Percentiles rank a stretch among this genome's conserved stretches.
Evolutionary conservation across 306 rosid genomes (phyloP).

Genomic region (Purshia tridentata): DNA sequence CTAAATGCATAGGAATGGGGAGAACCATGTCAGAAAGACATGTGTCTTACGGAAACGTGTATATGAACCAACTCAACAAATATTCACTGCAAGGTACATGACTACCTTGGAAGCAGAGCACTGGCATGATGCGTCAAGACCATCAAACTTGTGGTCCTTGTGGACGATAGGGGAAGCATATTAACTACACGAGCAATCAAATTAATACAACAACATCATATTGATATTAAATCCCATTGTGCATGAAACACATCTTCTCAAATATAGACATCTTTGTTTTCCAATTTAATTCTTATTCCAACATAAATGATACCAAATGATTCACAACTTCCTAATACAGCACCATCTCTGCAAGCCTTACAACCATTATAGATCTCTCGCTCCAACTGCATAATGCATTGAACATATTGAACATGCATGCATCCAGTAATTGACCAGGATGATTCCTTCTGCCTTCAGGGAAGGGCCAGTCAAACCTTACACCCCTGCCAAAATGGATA

Average conservation of each 20-base stretch:
- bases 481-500: conserved; percentile 36
- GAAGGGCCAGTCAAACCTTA: conserved; percentile 27
- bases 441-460: conserved; percentile 15
- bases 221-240: neutral
- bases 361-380: conserved; percentile 7
- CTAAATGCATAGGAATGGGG: neutral
- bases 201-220: neutral
- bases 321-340: neutral
- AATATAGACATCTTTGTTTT: neutral
- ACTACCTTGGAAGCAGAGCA: neutral
- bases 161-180: neutral
- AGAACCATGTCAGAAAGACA: neutral
- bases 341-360: conserved; percentile 4
- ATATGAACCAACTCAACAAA: too few relatives aligned
- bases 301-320: neutral
- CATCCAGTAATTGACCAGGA: neutral
- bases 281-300: conserved; percentile 5
- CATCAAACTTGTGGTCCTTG: neutral
- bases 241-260: neutral
- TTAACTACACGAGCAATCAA: neutral
- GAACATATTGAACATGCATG: neutral
- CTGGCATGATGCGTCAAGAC: neutral
- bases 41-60: neutral
- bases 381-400: neutral
- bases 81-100: too few relatives aligned